Conservation (phyloP, 768 basidiomycete genomes). For the Auricularia auricula-judae region DNA sequence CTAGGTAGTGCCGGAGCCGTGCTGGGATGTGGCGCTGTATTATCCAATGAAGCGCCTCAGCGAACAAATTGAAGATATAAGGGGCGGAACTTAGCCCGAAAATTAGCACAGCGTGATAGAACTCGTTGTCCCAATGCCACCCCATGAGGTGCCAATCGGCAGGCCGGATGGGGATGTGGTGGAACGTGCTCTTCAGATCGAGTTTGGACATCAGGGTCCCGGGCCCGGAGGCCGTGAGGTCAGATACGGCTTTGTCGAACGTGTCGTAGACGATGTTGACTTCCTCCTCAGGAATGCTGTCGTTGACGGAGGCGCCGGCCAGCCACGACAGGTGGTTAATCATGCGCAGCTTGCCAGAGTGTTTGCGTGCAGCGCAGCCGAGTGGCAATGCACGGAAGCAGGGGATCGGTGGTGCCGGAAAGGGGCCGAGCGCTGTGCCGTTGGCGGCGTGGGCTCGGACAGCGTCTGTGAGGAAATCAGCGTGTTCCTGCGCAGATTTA, state of each 20-base stretch:
- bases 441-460: neutral
- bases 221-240: slow-evolving; percentile 15
- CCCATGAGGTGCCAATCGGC: slow-evolving; percentile 24
- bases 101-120: slow-evolving; percentile 21
- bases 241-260: slow-evolving; percentile 9
- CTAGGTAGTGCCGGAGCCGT: slow-evolving; percentile 22
- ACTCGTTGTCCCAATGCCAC: slow-evolving; percentile 17
- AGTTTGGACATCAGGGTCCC: slow-evolving; percentile 24
- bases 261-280: slow-evolving; percentile 21
- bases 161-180: slow-evolving; percentile 22
- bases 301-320: neutral
- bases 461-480: neutral
- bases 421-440: neutral
- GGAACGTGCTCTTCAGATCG: slow-evolving; percentile 27
- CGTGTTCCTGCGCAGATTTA: neutral
- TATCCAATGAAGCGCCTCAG: slow-evolving; percentile 31
- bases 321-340: slow-evolving; percentile 1
- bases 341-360: neutral
- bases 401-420: neutral
- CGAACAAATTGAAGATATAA: slow-evolving; percentile 30
- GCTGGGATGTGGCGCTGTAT: slow-evolving; percentile 24
- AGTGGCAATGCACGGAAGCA: neutral
- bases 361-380: neutral
- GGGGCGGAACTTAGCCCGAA: slow-evolving; percentile 25
- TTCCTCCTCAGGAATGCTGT: slow-evolving; percentile 13